A percentile compares a stretch with the other conserved stretches of the same genome.
These are phyloP conservation scores for Quercus ilex DNA, from an alignment of 306 rosid species.

Conservation along the genomic window DNA sequence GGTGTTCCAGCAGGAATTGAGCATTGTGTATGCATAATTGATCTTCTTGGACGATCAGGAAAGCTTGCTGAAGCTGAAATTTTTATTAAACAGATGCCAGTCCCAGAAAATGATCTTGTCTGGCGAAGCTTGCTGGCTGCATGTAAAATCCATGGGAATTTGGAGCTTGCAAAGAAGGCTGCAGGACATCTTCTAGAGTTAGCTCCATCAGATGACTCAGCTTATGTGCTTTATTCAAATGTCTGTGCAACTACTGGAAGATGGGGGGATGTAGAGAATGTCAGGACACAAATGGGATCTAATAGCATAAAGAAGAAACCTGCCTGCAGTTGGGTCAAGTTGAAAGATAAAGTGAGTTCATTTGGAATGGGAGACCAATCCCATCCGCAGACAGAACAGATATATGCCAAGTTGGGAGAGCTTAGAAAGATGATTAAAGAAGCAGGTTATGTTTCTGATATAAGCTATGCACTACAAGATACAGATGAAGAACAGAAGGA, in stretches of 20 bases:
- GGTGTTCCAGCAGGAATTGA: constrained; percentile 63
- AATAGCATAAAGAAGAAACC: constrained; percentile 70
- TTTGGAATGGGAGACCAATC: constrained; percentile 81
- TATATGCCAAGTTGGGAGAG: constrained; percentile 63
- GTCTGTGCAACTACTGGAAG: constrained; percentile 69
- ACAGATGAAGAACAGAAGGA: constrained; percentile 91
- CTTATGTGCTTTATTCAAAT: constrained; percentile 85
- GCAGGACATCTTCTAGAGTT: constrained; percentile 62
- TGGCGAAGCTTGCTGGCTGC: constrained; percentile 91
- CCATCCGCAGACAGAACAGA: constrained; percentile 51
- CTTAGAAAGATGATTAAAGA: constrained; percentile 62
- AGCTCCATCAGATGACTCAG: constrained; percentile 79
- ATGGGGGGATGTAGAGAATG: constrained; percentile 82
- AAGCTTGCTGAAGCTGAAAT: constrained; percentile 76
- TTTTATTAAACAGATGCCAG: constrained; percentile 59
- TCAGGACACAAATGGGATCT: constrained; percentile 66
- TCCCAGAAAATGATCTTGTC: constrained; percentile 63
- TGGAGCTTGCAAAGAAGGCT: constrained; percentile 72
- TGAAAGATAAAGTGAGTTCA: constrained; percentile 54
- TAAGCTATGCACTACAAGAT: constrained; percentile 78
- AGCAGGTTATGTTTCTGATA: constrained; percentile 82
- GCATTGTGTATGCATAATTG: constrained; percentile 85
- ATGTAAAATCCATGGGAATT: constrained; percentile 73
- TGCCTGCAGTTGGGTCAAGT: constrained; percentile 90
- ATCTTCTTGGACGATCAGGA: constrained; percentile 96